Percentiles rank a stretch among this genome's conserved stretches.
Conservation (phyloP, 2,329 filamentous ascomycete genomes). For the Hymenoscyphus fraxineus region DNA sequence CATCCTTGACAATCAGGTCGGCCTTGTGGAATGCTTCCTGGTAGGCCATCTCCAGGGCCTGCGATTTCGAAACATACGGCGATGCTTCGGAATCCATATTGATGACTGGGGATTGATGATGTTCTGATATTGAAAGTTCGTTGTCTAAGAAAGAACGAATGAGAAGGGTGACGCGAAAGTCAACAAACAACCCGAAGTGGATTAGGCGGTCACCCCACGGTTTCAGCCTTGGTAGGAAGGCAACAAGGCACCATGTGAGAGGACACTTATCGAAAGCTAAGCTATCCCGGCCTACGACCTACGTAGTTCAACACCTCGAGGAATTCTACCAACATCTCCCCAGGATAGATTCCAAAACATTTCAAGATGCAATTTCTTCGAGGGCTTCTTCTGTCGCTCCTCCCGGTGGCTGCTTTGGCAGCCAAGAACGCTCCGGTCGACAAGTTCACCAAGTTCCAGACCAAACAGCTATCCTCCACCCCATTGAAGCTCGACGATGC, state of each 20-base stretch:
- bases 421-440: conserved; percentile 62
- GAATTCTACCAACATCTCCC: conserved; percentile 12
- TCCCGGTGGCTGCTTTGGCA: conserved; percentile 57
- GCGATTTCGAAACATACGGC: conserved; percentile 33
- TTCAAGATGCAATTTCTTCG: conserved; percentile 66
- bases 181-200: conserved; percentile 1
- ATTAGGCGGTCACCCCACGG: neutral
- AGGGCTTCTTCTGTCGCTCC: conserved; percentile 58
- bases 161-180: neutral
- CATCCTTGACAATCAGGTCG: conserved; percentile 67
- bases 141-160: neutral
- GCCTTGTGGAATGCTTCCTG: conserved; percentile 61
- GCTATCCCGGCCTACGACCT: conserved; percentile 8
- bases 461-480: conserved; percentile 59
- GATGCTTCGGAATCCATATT: conserved; percentile 31
- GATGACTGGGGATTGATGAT: conserved; percentile 6
- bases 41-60: conserved; percentile 64
- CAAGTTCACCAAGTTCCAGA: conserved; percentile 68
- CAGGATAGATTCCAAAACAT: conserved; percentile 1
- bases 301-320: conserved; percentile 6
- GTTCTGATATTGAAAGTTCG: neutral
- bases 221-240: neutral
- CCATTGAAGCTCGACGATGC: conserved; percentile 76
- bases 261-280: conserved; percentile 8
- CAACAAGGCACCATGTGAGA: neutral